Evolutionary conservation across 495 filamentous ascomycete genomes (phyloP).

Genomic region (Penicillium roqueforti): DNA sequence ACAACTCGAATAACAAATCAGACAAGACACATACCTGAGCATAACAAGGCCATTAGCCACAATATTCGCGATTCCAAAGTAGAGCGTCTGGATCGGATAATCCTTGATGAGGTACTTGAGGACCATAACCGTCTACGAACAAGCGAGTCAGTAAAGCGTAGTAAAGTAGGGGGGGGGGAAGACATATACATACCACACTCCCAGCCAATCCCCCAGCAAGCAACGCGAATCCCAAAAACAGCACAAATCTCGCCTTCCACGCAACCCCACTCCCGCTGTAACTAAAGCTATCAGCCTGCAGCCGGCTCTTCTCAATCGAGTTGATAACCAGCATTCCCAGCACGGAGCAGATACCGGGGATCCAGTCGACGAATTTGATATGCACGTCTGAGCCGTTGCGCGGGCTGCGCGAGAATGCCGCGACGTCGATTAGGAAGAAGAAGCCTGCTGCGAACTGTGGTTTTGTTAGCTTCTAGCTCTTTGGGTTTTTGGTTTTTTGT

Average conservation of each 20-base stretch:
- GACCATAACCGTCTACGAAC: conserved; percentile 67
- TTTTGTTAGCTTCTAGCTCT: conserved; percentile 17
- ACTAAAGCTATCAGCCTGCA: conserved; percentile 80
- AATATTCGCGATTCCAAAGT: conserved; percentile 92
- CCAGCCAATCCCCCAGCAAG: conserved; percentile 94
- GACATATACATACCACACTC: conserved; percentile 53
- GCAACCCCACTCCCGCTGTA: conserved; percentile 85
- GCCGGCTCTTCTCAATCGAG: conserved; percentile 86
- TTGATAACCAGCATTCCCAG: conserved; percentile 99
- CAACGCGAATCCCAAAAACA: conserved; percentile 92
- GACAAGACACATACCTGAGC: conserved; percentile 60
- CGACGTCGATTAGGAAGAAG: conserved; percentile 91
- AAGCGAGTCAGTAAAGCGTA: conserved; percentile 6
- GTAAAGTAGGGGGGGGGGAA: not conserved
- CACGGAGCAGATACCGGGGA: conserved; percentile 88
- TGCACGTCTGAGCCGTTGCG: conserved; percentile 79
- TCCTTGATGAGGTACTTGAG: conserved; percentile 83
- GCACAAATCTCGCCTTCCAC: conserved; percentile 92
- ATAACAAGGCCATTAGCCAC: conserved; percentile 82
- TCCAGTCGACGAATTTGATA: conserved; percentile 97
- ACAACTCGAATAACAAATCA: not conserved
- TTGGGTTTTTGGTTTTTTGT: not conserved
- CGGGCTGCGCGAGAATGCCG: conserved; percentile 76
- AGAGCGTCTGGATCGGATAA: conserved; percentile 77
- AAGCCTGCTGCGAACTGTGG: conserved; percentile 90